Evolutionary conservation across 2,329 filamentous ascomycete species (phyloP), one percentile per base, ranked within the genome.

Genomic region (Microcyclospora pomicola): DNA sequence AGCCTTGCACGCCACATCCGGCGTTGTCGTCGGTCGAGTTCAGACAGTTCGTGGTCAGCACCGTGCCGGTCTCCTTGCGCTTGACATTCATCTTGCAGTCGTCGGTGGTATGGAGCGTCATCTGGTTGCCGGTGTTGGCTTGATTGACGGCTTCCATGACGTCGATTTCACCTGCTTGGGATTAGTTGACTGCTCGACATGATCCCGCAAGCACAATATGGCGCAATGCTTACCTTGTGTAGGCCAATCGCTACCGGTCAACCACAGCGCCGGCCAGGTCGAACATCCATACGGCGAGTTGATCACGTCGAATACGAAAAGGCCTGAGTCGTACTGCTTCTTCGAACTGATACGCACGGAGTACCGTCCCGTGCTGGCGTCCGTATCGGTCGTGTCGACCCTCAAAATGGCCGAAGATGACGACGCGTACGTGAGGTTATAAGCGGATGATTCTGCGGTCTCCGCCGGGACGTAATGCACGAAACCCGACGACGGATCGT

Each of bases 401-500:
- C 44, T 41, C 10, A 54, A 32, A 2, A 56, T 39, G 9, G 53
- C 52, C 13, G 51, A 48, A 11, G 42, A 36, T 15, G 45, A 37
- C 3, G 45, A 45, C 7, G 53, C 52, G 33, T 54, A 55, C 6
- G 53, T 55, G 27, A 55, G 39, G 35, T 56, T 56, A 38, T 53
- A 50, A 33, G 48, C 42, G 13, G 37, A 24, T 2, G 45, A 47
- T 3, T 32, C 46, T 7, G 50, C 51, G 2, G 41, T 45, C 4
- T 40, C 47, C 13, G 48, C 42, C n/a, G 43, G 44, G 11, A 55
- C 48, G 44, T 68, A 72, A 43, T 63, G 62, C n/a, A 72, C 67
- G 44, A 64, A 69, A 15, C 68, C 68, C 34, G 65, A 58, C 3
- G 66, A 67, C 1, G 68, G 67, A 47, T 71, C 68, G 2, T 58